These are phyloP conservation scores for Acephala macrosclerotiorum DNA, from an alignment of 2,329 filamentous ascomycete genomes.

Conservation along the genomic window DNA sequence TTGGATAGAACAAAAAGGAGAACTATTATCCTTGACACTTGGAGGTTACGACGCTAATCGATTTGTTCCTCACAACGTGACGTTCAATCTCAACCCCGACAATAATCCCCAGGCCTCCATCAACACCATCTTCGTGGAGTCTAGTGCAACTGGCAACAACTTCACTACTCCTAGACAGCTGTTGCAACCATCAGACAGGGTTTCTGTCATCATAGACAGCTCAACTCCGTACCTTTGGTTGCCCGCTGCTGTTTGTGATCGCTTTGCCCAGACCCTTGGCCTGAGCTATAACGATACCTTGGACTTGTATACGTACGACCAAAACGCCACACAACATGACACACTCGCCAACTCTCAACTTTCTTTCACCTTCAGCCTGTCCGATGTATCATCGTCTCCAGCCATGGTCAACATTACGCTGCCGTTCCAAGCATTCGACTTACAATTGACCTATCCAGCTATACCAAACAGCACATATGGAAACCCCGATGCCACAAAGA, in stretches of 20 bases:
- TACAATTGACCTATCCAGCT: slow-evolving; percentile 40
- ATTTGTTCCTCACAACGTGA: slow-evolving; percentile 65
- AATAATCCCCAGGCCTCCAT: slow-evolving; percentile 50
- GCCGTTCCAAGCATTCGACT: slow-evolving; percentile 45
- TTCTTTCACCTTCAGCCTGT: slow-evolving; percentile 64
- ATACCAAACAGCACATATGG: slow-evolving; percentile 56
- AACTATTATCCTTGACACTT: slow-evolving; percentile 66
- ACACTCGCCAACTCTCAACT: slow-evolving; percentile 54
- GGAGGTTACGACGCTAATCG: slow-evolving; percentile 74
- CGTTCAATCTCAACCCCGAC: slow-evolving; percentile 63
- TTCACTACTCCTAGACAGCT: slow-evolving; percentile 55
- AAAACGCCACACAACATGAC: slow-evolving; percentile 58
- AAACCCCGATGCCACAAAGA: slow-evolving; percentile 42
- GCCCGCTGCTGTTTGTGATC: slow-evolving; percentile 64
- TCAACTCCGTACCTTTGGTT: slow-evolving; percentile 71
- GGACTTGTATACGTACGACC: slow-evolving; percentile 69
- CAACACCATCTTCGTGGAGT: slow-evolving; percentile 36
- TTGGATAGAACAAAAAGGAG: slow-evolving; percentile 49
- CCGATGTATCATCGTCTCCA: slow-evolving; percentile 49
- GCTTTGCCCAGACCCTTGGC: slow-evolving; percentile 69
- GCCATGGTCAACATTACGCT: slow-evolving; percentile 53
- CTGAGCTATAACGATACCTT: slow-evolving; percentile 70
- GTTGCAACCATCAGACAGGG: slow-evolving; percentile 32
- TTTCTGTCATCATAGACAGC: slow-evolving; percentile 60
- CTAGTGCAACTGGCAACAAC: slow-evolving; percentile 52